Conservation (phyloP, 1,139 yeast genomes). For the Yarrowia galli region DNA sequence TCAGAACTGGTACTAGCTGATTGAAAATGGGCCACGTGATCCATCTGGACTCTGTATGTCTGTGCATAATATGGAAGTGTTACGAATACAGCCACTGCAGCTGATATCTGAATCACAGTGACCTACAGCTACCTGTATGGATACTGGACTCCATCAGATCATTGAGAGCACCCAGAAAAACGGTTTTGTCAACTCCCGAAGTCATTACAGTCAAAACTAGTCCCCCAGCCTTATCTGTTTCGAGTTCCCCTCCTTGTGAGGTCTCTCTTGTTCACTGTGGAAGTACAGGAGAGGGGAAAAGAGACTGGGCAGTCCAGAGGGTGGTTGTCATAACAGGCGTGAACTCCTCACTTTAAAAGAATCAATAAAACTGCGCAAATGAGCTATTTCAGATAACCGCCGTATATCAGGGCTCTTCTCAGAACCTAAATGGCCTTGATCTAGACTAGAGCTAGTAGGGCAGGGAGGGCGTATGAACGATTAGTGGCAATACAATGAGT, state of each 20-base stretch:
- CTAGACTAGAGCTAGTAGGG: background rate
- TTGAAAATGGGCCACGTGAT: background rate
- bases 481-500: background rate
- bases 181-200: too few species aligned
- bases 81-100: too few species aligned
- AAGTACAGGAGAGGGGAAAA: background rate
- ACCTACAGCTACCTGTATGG: too few species aligned
- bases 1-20: background rate
- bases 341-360: background rate
- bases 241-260: background rate
- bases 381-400: background rate
- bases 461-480: too few species aligned
- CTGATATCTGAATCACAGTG: too few species aligned
- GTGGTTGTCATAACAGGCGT: background rate
- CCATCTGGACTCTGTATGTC: background rate
- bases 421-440: conserved; percentile 1
- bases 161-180: too few species aligned
- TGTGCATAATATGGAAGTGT: too few species aligned
- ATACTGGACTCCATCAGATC: too few species aligned
- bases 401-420: background rate
- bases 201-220: too few species aligned
- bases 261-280: background rate
- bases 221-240: conserved; percentile 1
- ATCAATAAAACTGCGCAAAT: background rate
- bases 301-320: too few species aligned